A percentile compares a stretch with the other conserved stretches of the same genome.
Evolutionary conservation across 176 grass and related monocot genomes (phyloP).

Genomic region (Oryza nivara): DNA sequence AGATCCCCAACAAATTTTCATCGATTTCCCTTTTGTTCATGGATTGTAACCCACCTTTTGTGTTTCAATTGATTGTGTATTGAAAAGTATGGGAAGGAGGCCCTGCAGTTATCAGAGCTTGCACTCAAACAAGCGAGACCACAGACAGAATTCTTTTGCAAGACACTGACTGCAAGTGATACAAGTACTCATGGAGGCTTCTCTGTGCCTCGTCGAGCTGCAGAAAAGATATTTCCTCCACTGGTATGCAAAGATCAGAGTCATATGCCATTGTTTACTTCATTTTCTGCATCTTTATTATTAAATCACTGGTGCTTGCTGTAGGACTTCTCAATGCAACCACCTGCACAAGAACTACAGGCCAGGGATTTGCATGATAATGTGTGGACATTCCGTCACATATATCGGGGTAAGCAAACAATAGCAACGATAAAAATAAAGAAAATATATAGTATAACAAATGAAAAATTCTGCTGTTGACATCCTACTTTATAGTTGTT

Average conservation of each 20-base stretch:
- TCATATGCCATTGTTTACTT: not conserved
- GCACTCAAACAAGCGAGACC: conserved; percentile 63
- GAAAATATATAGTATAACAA: not conserved
- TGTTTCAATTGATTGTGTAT: conserved; percentile 16
- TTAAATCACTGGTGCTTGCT: conserved; percentile 21
- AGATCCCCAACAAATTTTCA: not conserved
- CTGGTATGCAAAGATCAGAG: conserved; percentile 43
- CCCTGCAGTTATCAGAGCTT: conserved; percentile 60
- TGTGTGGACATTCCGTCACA: conserved; percentile 74
- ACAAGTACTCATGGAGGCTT: conserved; percentile 80
- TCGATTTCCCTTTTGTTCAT: not conserved
- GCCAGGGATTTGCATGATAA: conserved; percentile 73
- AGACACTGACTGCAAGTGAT: conserved; percentile 75
- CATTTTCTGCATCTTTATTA: not conserved
- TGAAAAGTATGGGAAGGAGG: conserved; percentile 68
- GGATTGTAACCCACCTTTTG: conserved; percentile 6
- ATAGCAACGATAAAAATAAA: not conserved
- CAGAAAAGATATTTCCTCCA: conserved; percentile 71
- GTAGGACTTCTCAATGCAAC: conserved; percentile 72
- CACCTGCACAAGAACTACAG: conserved; percentile 66
- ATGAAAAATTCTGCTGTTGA: not conserved
- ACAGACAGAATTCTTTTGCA: conserved; percentile 74
- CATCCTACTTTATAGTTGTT: not conserved
- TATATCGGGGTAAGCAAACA: conserved; percentile 55
- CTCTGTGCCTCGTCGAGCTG: conserved; percentile 68